Evolutionary conservation across 352 stramenopile species (phyloP).

Genomic region (Phytophthora uliginosa): DNA sequence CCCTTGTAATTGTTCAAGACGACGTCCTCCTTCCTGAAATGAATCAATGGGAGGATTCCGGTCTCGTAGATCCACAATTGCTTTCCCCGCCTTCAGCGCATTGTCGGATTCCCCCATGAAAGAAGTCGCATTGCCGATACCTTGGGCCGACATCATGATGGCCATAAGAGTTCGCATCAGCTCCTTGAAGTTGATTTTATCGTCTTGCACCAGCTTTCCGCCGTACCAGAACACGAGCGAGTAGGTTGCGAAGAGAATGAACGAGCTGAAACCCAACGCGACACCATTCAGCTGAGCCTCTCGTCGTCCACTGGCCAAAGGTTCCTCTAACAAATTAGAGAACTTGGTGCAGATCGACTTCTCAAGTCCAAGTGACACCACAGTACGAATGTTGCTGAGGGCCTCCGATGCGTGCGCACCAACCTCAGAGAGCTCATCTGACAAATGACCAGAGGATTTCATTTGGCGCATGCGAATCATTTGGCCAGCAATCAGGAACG

Average conservation of each 20-base stretch:
- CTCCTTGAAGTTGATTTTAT: conserved; percentile 38
- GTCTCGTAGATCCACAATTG: conserved; percentile 47
- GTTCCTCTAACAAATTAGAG: conserved; percentile 32
- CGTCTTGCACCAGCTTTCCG: conserved; percentile 48
- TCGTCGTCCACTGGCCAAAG: conserved; percentile 29
- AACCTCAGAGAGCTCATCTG: conserved; percentile 33
- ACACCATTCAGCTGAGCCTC: conserved; percentile 54
- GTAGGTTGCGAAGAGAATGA: conserved; percentile 57
- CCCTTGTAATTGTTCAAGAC: conserved; percentile 28
- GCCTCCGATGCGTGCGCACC: conserved; percentile 58
- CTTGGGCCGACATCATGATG: conserved; percentile 56
- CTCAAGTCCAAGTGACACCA: conserved; percentile 52
- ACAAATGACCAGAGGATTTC: conserved; percentile 23
- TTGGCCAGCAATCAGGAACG: conserved; percentile 59
- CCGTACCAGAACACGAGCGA: conserved; percentile 77
- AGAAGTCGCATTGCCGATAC: conserved; percentile 34
- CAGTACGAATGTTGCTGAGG: conserved; percentile 55
- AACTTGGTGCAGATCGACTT: conserved; percentile 32
- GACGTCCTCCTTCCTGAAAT: conserved; percentile 34
- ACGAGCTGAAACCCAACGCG: conserved; percentile 77
- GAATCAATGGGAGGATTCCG: conserved; percentile 46
- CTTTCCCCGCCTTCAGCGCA: conserved; percentile 58
- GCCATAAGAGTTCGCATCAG: conserved; percentile 55
- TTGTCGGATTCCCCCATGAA: conserved; percentile 68
- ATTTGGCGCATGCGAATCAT: conserved; percentile 49